phyloP scores from a whole-genome alignment of 73 alveolate species.

The Tetrahymena elliotti region DNA sequence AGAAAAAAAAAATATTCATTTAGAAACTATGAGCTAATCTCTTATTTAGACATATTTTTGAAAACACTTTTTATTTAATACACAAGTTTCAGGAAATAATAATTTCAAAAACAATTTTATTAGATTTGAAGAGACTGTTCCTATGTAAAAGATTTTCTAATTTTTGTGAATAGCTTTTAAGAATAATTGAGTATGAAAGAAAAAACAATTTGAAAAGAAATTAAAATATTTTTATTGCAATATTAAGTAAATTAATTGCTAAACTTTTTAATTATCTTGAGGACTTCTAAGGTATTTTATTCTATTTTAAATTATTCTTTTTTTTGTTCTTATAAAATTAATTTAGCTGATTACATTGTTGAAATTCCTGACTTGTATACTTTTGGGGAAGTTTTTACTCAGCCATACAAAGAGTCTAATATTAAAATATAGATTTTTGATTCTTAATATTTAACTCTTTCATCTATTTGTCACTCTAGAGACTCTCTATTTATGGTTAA shows the following conservation, averaged over 20 bases:
- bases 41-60: background rate
- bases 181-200: constrained; percentile 29
- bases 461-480: constrained; percentile 93
- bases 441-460: constrained; percentile 70
- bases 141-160: constrained; percentile 7
- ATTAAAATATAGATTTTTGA: constrained; percentile 83
- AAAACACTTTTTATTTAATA: background rate
- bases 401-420: constrained; percentile 63
- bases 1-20: background rate
- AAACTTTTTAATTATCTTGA: constrained; percentile 85
- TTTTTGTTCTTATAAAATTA: background rate
- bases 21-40: background rate
- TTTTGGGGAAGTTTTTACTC: constrained; percentile 32
- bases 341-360: constrained; percentile 54
- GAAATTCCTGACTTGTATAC: constrained; percentile 81
- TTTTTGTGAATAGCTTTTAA: constrained; percentile 31
- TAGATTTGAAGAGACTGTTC: background rate
- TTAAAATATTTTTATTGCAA: background rate
- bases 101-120: background rate
- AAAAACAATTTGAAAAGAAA: background rate
- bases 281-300: constrained; percentile 48
- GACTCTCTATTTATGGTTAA: constrained; percentile 87
- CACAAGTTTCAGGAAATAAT: background rate
- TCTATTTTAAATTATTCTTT: background rate
- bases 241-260: constrained; percentile 17